Percentiles rank a stretch among this genome's conserved stretches.
Conservation (phyloP, 2,329 filamentous ascomycete species). For the Neurospora crassa region DNA sequence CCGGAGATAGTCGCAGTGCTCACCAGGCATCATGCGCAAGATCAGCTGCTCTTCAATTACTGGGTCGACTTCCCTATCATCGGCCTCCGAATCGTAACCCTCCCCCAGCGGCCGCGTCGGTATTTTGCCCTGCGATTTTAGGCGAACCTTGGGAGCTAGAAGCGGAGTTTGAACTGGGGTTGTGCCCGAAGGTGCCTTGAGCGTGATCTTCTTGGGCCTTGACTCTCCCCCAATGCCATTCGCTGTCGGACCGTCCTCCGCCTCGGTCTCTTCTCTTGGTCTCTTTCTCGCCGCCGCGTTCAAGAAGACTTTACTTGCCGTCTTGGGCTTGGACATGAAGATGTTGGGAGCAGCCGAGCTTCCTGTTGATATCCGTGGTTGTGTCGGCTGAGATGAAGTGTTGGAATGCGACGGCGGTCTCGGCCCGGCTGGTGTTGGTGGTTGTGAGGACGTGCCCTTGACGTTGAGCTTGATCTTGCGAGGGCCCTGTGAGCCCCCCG, state of each 20-base stretch:
- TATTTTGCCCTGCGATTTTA: conserved; percentile 46
- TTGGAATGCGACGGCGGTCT: conserved; percentile 7
- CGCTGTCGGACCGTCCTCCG: conserved; percentile 32
- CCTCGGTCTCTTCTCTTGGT: conserved; percentile 43
- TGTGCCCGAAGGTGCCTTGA: conserved; percentile 21
- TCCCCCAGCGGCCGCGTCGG: conserved; percentile 67
- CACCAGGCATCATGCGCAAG: conserved; percentile 76
- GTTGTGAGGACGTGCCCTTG: conserved; percentile 12
- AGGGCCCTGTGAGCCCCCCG: conserved; percentile 8
- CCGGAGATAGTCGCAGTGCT: conserved; percentile 75
- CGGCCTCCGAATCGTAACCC: conserved; percentile 93
- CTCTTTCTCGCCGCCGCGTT: conserved; percentile 46
- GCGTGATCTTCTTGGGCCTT: conserved; percentile 43
- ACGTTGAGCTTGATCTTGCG: conserved; percentile 18
- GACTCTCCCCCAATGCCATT: conserved; percentile 23
- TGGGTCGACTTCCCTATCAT: conserved; percentile 80
- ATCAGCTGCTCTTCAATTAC: conserved; percentile 84
- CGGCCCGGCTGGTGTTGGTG: conserved; percentile 16
- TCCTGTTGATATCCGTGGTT: neutral
- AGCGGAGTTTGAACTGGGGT: neutral
- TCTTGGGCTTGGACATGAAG: conserved; percentile 48
- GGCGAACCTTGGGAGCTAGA: neutral
- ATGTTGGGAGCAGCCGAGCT: conserved; percentile 9
- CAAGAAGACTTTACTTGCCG: conserved; percentile 45
- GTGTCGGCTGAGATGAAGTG: conserved; percentile 9